phyloP scores from a whole-genome alignment of 169 alveolate species.

The Plasmodium malariae region DNA sequence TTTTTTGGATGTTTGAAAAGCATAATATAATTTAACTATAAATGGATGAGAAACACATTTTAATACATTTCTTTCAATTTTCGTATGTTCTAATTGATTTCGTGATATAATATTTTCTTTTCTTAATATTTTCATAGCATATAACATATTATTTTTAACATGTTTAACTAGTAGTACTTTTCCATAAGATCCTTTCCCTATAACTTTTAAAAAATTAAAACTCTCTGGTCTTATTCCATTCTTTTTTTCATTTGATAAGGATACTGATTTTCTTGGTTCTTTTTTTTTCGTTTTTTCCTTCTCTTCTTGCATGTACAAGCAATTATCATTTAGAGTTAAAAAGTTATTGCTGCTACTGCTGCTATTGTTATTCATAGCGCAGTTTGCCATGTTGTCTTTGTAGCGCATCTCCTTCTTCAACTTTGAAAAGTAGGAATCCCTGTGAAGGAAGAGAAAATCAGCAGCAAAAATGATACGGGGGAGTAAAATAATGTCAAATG shows the following conservation, averaged over 20 bases:
- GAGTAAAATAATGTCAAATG: no score
- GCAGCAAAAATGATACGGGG: no score
- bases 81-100: constrained; percentile 82
- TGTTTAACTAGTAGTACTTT: constrained; percentile 87
- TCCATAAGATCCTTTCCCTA: constrained; percentile 95
- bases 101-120: constrained; percentile 80
- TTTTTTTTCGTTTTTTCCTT: constrained; percentile 25
- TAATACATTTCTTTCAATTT: constrained; percentile 79
- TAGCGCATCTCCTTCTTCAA: not conserved
- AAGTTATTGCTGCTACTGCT: not conserved
- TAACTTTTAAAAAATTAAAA: constrained; percentile 90
- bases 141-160: constrained; percentile 26
- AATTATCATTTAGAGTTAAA: constrained; percentile 15
- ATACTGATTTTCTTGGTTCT: constrained; percentile 16
- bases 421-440: no score
- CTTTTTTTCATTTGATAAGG: constrained; percentile 46
- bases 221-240: constrained; percentile 79
- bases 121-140: constrained; percentile 84
- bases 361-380: not conserved
- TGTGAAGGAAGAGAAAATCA: no score
- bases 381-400: constrained; percentile 11
- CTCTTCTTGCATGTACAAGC: constrained; percentile 41
- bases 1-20: constrained; percentile 85
- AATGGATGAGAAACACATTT: constrained; percentile 85
- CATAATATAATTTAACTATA: constrained; percentile 82